Conservation (phyloP, 2,329 filamentous ascomycete genomes). For the Aspergillus glaucus region DNA sequence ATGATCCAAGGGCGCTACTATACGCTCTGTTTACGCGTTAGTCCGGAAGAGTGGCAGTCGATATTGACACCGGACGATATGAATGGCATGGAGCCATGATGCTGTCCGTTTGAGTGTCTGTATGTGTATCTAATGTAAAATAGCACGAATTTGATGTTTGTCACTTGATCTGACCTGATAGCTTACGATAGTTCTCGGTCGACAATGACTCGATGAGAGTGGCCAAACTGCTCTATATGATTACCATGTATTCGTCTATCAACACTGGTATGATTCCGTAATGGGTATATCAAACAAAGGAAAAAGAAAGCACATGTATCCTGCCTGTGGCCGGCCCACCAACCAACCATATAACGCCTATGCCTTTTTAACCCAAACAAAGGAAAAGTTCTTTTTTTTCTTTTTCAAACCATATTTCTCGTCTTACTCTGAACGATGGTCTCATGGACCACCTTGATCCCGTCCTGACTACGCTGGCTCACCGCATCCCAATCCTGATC, state of each 20-base stretch:
- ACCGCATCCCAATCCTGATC: conserved; percentile 15
- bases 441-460: conserved; percentile 27
- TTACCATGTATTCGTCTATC: too few relatives aligned
- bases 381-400: not conserved
- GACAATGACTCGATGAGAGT: not conserved
- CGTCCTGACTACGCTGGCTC: conserved; percentile 15
- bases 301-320: not conserved
- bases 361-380: not conserved
- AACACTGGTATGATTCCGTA: too few relatives aligned
- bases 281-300: not conserved
- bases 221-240: too few relatives aligned
- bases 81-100: conserved; percentile 1
- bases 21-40: conserved; percentile 19
- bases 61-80: conserved; percentile 1
- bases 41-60: conserved; percentile 12
- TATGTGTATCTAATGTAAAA: conserved; percentile 1
- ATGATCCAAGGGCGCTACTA: conserved; percentile 16
- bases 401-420: conserved; percentile 3
- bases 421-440: conserved; percentile 23
- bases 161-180: not conserved
- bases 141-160: not conserved
- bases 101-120: not conserved
- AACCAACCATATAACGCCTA: not conserved
- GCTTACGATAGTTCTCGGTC: not conserved
- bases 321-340: not conserved